Evolutionary conservation across 768 basidiomycete genomes (phyloP), one percentile per base, ranked within the genome.

Genomic region (Hygrophoropsis aurantiaca): DNA sequence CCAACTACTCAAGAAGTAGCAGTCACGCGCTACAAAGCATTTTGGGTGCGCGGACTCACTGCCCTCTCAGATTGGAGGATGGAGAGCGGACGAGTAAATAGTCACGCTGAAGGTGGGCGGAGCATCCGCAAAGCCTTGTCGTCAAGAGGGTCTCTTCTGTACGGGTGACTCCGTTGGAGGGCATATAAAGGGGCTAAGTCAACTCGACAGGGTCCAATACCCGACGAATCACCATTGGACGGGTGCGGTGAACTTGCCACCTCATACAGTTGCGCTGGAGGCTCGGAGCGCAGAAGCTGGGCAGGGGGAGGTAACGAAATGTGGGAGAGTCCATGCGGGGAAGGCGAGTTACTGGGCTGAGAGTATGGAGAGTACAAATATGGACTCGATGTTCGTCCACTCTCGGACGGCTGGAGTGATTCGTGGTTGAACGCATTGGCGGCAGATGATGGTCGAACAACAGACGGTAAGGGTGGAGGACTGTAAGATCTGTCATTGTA

Each of bases 181-280:
- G 77, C 67, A 44, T 77, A 68, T 40, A 88, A 70, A 11, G 85
- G 84, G 6, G 79, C 81, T 13, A 87, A 73, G 48, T 74, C 74
- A 27, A 72, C 64, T 26, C 67, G 61, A 13, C 58, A 51, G 3
- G 64, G 49, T 46, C 64, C 64, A 11, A 57, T 53, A 7, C 54
- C 35, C 23, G 42, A 20, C 15, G 60, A 33, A 19, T 56, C 66
- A 0, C 58, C 63, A 19, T 52, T 32, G 3, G 57, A n/a, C 4
- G 27, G 42, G n/a, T 19, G 24, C 11, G 13, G 36, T 18, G 45
- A 18, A 20, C 3, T 13, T 49, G 47, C 15, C 21, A 67, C 67
- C 30, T 67, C 58, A 42, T 63, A 65, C 11, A 66, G 58, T 32
- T 61, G 65, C 23, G 58, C 44, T 4, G 65, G 58, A 1, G 46